phyloP scores from a whole-genome alignment of 2,329 filamentous ascomycete species.

The Ophiostoma quercus region DNA sequence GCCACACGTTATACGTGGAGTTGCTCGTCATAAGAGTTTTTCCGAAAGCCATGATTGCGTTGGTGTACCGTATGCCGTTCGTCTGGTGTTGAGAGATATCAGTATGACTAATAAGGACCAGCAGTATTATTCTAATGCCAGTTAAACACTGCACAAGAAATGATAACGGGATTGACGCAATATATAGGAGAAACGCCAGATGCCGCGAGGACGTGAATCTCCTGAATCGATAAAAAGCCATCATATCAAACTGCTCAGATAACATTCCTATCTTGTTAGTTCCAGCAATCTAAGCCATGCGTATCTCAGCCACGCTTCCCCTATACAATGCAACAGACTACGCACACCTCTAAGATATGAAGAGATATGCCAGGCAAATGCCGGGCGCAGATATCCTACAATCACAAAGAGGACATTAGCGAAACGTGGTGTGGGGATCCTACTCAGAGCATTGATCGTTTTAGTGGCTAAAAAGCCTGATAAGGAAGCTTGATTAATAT shows the following conservation, averaged over 20 bases:
- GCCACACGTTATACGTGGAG: slow-evolving; percentile 17
- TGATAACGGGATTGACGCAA: background rate
- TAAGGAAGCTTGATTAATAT: background rate
- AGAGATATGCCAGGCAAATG: background rate
- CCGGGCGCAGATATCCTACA: background rate
- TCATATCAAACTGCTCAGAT: background rate
- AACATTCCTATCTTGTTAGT: background rate
- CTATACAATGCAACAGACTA: background rate
- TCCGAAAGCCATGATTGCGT: slow-evolving; percentile 17
- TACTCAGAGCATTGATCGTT: background rate
- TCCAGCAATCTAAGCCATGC: background rate
- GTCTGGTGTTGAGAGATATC: background rate
- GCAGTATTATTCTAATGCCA: background rate
- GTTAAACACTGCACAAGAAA: background rate
- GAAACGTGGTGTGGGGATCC: background rate
- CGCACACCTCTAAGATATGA: no score
- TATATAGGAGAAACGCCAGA: background rate
- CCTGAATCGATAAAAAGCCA: background rate
- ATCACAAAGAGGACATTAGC: background rate
- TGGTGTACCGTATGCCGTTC: background rate
- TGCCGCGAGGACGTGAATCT: background rate
- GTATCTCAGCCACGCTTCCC: background rate
- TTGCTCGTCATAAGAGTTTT: slow-evolving; percentile 20
- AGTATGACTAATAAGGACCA: background rate
- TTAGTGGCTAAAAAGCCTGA: background rate